Base-by-base conservation (phyloP, 352 stramenopile species). In the Globisporangium okanoganense region DNA sequence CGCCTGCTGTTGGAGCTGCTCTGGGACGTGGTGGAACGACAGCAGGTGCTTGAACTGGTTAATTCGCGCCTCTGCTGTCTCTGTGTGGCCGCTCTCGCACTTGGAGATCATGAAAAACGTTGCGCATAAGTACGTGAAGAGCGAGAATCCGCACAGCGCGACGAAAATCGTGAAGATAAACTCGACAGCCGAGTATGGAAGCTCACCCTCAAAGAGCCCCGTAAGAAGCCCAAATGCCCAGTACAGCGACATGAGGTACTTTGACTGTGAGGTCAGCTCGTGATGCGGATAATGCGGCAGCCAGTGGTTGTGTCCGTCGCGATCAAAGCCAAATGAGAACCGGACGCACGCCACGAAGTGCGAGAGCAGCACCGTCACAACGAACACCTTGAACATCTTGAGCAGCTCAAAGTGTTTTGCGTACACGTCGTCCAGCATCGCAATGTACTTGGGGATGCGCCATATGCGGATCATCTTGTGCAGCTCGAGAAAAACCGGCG, bases 51-150 rank as follows among this genome's bases (percentile, higher is more conserved):
- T 87, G 44, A 91, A 73, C 58, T 91, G 79, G 54, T 88, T 89
- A 40, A 88, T 85, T 29, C 81, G 75, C 0, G 77, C 79, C 33
- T 89, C 82, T 5, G 74, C 70, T n/a, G 71, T 64, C 33, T 75
- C 77, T 2, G 68, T 61, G 24, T 81, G 67, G 10, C 75, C 72
- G 24, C 75, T 86, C 64, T 91, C 82, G 52, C 79, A 89, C 54
- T 91, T 88, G 35, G 82, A 91, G 16, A 91, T 81, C 75, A 91
- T 86, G 56, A 91, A 91, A 36, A 89, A 85, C 18, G 70, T 88
- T 9, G 77, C 82, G 29, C 77, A 88, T 2, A 91, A 48, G 41
- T 87, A 86, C 14, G 78, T 88, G 62, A 91, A 91, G 16, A 89
- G 56, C 9, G 80, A 67, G 59, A 91, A 88, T 5, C 79, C 82